phyloP scores from a whole-genome alignment of 176 grass and related monocot species.

The Triticum turgidum region DNA sequence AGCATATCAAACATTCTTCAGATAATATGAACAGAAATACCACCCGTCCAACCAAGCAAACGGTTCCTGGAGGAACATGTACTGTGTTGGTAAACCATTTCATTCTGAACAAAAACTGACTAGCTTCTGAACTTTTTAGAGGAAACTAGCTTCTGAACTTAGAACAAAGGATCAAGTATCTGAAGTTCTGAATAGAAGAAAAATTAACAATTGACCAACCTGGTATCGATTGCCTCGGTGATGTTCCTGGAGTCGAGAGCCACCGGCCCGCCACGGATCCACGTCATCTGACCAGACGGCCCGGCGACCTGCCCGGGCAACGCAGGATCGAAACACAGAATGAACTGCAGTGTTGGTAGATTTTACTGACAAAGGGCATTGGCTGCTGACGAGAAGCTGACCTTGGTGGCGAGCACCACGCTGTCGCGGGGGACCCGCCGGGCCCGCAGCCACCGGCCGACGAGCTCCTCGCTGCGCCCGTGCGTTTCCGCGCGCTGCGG shows the following conservation, averaged over 20 bases:
- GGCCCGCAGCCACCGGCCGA: conserved; percentile 64
- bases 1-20: conserved; percentile 14
- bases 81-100: not conserved
- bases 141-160: not conserved
- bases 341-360: not conserved
- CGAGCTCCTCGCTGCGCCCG: conserved; percentile 78
- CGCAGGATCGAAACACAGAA: not conserved
- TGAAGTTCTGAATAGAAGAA: not conserved
- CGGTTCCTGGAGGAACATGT: not conserved
- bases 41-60: not conserved
- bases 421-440: conserved; percentile 45
- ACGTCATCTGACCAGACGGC: conserved; percentile 88
- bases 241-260: conserved; percentile 71
- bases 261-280: conserved; percentile 70
- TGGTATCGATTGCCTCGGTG: conserved; percentile 59
- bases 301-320: conserved; percentile 54
- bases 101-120: not conserved
- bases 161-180: not conserved
- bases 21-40: not conserved
- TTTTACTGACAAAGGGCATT: not conserved
- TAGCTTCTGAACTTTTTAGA: too few relatives aligned
- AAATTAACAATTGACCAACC: conserved; percentile 11
- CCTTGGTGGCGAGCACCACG: conserved; percentile 82
- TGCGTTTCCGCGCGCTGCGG: conserved; percentile 65
- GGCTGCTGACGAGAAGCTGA: not conserved